A percentile compares a stretch with the other conserved stretches of the same genome.
Conservation (phyloP, 140 eudicot genomes). For the Oenanthe javanica region DNA sequence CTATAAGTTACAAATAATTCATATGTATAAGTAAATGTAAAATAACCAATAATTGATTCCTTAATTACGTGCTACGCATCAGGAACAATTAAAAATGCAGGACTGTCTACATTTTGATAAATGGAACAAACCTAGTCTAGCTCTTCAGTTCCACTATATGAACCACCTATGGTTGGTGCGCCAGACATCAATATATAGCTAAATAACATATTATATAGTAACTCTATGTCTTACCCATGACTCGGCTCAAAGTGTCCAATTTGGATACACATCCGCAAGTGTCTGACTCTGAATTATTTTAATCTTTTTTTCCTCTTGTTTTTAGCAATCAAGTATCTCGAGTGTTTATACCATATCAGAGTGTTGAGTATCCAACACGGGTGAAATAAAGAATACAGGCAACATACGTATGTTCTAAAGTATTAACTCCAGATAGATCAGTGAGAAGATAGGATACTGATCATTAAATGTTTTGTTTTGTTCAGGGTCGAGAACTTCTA, state of each 20-base stretch:
- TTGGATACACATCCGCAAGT: background rate
- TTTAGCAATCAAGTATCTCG: background rate
- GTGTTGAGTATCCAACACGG: background rate
- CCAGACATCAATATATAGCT: background rate
- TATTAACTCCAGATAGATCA: background rate
- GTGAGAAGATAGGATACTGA: slow-evolving; percentile 67
- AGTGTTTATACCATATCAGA: background rate
- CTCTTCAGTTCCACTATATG: background rate
- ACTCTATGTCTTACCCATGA: background rate
- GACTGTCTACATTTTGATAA: background rate
- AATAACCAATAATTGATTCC: background rate
- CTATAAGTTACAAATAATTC: background rate
- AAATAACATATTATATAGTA: background rate
- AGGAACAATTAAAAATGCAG: background rate
- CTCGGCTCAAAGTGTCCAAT: background rate
- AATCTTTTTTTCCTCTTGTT: background rate
- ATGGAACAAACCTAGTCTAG: background rate
- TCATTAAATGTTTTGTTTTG: slow-evolving; percentile 86
- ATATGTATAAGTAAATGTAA: background rate
- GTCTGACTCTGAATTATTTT: background rate
- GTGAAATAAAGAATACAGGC: background rate
- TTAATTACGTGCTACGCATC: background rate
- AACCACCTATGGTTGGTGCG: background rate
- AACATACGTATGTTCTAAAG: background rate
- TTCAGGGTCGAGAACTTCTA: slow-evolving; percentile 99